phyloP scores from a whole-genome alignment of 2,329 filamentous ascomycete species.

The Penicillium rolfsii region DNA sequence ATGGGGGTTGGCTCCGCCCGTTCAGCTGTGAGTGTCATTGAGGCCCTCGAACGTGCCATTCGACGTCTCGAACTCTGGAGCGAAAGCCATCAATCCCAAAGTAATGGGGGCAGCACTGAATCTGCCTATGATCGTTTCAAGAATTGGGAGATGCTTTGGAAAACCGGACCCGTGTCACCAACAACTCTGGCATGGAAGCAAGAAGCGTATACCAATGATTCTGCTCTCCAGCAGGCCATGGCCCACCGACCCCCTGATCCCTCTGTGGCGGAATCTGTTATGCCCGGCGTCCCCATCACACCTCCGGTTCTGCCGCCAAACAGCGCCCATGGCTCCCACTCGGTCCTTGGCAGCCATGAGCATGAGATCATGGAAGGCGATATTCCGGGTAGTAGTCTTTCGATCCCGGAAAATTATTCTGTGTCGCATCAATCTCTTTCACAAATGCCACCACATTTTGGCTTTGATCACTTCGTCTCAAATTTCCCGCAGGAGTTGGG shows the following conservation, averaged over 20 bases:
- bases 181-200: conserved; percentile 34
- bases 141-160: conserved; percentile 57
- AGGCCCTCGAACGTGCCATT: conserved; percentile 56
- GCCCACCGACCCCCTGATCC: conserved; percentile 13
- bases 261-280: conserved; percentile 17
- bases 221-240: conserved; percentile 16
- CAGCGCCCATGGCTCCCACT: conserved; percentile 8
- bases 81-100: conserved; percentile 37
- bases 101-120: conserved; percentile 42
- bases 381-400: conserved; percentile 27
- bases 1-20: conserved; percentile 57
- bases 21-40: conserved; percentile 58
- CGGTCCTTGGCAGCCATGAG: conserved; percentile 10
- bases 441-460: conserved; percentile 40
- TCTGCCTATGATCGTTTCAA: conserved; percentile 58
- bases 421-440: conserved; percentile 35
- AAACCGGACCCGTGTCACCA: conserved; percentile 44
- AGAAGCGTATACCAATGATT: conserved; percentile 20
- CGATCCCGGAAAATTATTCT: conserved; percentile 34
- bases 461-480: conserved; percentile 45
- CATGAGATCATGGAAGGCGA: conserved; percentile 28
- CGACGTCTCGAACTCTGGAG: conserved; percentile 52
- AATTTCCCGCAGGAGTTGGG: conserved; percentile 47
- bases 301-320: conserved; percentile 16
- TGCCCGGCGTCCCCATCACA: conserved; percentile 31